Evolutionary conservation across 2,329 filamentous ascomycete species (phyloP), one percentile per base, ranked within the genome.

Genomic region (Colletotrichum sp.): DNA sequence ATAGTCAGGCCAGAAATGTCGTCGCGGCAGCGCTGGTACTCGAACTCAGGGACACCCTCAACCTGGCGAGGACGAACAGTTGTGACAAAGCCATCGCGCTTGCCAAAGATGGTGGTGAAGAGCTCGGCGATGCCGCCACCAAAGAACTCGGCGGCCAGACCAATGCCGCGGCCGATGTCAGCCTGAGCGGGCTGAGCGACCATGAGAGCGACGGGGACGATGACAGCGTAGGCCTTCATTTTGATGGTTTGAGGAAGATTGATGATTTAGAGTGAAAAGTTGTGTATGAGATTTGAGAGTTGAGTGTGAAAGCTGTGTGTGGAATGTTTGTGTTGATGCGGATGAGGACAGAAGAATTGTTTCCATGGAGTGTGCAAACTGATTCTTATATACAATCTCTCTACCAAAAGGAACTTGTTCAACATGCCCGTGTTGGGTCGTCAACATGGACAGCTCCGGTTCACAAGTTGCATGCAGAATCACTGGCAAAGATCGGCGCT

Each of bases 1-100:
- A 77, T 69, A 36, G 76, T 69, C 28, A 70, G 36, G 24, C 74
- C 73, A 9, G 52, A 26, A 18, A 77, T 70, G 26, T 75, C 68
- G 8, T 65, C 60, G 30, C 65, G 63, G 73, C 76, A 77, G 63
- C 76, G 72, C 38, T 77, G 68, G 60, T 69, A 77, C 65, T 77
- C 76, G 12, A 72, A 63, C 63, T 77, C 61, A 3, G 76, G 76
- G 26, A 77, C 76, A 2, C 76, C 76, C 36, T 68, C 24, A 9
- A 55, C 48, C 63, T 72, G 61, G 16, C 61, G 63, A 24, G 38
- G 21, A 4, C 38, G 60, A 34, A 69, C 32, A 9, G 24, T 21
- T 0, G 36, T 26, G 13, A 60, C 13, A 16, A 57, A 77, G 64
- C 16, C 71, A 30, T 30, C 26, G 12, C 57, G 57, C 57, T 60